Percentiles rank a stretch among this genome's conserved stretches.
These are phyloP conservation scores for Penicillium ucsense DNA, from an alignment of 495 filamentous ascomycete genomes.

Conservation along the genomic window DNA sequence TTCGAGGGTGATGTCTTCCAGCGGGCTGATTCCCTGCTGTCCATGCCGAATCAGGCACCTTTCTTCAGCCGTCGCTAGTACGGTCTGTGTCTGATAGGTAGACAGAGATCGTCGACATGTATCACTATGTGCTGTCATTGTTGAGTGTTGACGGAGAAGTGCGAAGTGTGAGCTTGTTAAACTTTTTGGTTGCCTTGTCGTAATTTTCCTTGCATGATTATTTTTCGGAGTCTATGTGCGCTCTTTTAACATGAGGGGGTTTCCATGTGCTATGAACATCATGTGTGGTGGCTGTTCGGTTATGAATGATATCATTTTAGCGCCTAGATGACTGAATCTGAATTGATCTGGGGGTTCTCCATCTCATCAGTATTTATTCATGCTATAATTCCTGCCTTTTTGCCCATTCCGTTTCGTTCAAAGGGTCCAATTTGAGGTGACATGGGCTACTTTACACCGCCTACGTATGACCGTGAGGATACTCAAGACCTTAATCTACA, in stretches of 20 bases:
- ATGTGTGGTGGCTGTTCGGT: background rate
- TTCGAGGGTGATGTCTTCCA: slow-evolving; percentile 67
- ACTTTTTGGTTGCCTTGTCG: too few species aligned
- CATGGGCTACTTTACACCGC: too few species aligned
- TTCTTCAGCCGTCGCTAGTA: slow-evolving; percentile 30
- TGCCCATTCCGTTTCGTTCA: background rate
- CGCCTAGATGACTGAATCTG: background rate
- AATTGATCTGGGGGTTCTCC: background rate
- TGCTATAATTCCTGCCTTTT: background rate
- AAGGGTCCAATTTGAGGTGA: background rate
- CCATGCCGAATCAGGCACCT: slow-evolving; percentile 41
- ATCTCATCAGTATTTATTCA: background rate
- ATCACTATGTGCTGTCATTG: too few species aligned
- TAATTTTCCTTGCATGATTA: too few species aligned
- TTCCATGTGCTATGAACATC: background rate
- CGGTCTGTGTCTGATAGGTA: background rate
- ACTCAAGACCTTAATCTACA: too few species aligned
- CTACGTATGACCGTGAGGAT: too few species aligned
- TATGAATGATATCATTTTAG: background rate
- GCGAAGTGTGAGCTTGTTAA: too few species aligned
- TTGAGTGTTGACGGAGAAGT: too few species aligned
- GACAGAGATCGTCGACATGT: too few species aligned
- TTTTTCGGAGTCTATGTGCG: too few species aligned
- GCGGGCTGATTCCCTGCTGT: slow-evolving; percentile 59
- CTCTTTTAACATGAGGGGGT: too few species aligned